Base-by-base conservation (phyloP, 1,139 yeast species). In the Pichia sp. region DNA sequence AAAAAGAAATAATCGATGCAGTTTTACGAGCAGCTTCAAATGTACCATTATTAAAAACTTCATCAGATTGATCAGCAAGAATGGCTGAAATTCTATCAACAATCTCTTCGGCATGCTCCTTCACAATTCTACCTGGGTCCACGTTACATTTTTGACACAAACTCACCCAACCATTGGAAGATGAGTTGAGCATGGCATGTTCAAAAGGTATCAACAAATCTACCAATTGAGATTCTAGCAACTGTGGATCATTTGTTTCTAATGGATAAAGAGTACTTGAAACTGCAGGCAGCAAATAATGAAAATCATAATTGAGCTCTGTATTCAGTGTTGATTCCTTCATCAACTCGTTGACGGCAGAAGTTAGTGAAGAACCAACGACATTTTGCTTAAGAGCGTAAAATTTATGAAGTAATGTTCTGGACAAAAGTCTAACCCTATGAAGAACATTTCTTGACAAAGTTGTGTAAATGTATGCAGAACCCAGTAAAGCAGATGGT, bases 161-260 rank as follows among this genome's bases (percentile, higher is more conserved):
- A 0, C 88, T 88, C 45, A 90, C 87, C 99, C 99, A 93, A 2
- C 87, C 85, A 56, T 79, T 80, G 8, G 57, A 51, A 4, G 57
- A 34, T 76, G 65, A 2, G 70, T 69, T 34, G 78, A 70, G 4
- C 59, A 65, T 1, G 70, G 47, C 61, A 59, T 80, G 82, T 65
- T 87, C 89, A 10, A 86, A 74, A 5, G 62, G 57, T 38, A 86
- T 71, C n/a, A 87, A 67, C 26, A 82, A 58, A 7, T 74, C 70
- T 19, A 76, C 65, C 29, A 84, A 65, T 38, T 79, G 76, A 4
- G 72, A 65, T 4, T 71, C 72, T 51, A 79, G 66, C 30, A 75
- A 65, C 1, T 67, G 64, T 15, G 64, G 62, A 29, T 75, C 69
- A 10, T 67, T 58, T 1, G 55, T 54, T 34, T 66, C 63, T 31